Evolutionary conservation across 2,329 filamentous ascomycete genomes (phyloP).

Genomic region (Lachnellula subtilissima): DNA sequence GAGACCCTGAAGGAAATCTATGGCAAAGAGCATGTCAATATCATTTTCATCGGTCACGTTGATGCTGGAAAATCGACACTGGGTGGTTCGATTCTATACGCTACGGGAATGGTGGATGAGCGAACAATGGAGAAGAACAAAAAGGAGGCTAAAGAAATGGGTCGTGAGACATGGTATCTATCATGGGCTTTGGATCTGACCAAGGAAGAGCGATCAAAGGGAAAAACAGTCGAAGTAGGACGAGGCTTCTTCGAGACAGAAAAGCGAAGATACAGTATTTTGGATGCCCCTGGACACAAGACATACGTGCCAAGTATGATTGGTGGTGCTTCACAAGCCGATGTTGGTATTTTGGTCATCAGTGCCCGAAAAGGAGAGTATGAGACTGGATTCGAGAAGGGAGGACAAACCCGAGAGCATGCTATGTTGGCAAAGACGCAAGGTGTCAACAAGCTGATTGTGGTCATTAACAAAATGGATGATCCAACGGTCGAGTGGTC

Average conservation of each 20-base stretch:
- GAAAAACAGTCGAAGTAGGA: constrained; percentile 97
- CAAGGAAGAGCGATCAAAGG: constrained; percentile 92
- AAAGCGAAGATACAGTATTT: constrained; percentile 90
- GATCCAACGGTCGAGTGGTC: constrained; percentile 96
- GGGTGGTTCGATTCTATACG: constrained; percentile 87
- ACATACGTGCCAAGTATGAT: constrained; percentile 99
- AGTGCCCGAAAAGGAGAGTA: constrained; percentile 97
- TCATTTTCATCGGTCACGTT: constrained; percentile 97
- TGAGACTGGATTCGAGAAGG: constrained; percentile 95
- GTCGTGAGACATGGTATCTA: constrained; percentile 96
- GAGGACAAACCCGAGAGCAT: constrained; percentile 95
- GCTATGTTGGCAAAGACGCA: constrained; percentile 97
- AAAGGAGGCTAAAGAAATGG: constrained; percentile 90
- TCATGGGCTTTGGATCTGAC: constrained; percentile 98
- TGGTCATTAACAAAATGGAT: constrained; percentile 99
- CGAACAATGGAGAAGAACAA: constrained; percentile 98
- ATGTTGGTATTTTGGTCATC: constrained; percentile 93
- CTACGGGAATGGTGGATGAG: constrained; percentile 98
- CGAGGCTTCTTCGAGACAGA: constrained; percentile 96
- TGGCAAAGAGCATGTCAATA: constrained; percentile 88
- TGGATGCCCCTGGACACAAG: constrained; percentile 96
- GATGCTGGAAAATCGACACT: constrained; percentile 97
- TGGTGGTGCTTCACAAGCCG: constrained; percentile 86
- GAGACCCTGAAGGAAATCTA: constrained; percentile 90
- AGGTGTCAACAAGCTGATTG: constrained; percentile 92